Conservation (phyloP, 305 asterid species). For the Galium porrigens region DNA sequence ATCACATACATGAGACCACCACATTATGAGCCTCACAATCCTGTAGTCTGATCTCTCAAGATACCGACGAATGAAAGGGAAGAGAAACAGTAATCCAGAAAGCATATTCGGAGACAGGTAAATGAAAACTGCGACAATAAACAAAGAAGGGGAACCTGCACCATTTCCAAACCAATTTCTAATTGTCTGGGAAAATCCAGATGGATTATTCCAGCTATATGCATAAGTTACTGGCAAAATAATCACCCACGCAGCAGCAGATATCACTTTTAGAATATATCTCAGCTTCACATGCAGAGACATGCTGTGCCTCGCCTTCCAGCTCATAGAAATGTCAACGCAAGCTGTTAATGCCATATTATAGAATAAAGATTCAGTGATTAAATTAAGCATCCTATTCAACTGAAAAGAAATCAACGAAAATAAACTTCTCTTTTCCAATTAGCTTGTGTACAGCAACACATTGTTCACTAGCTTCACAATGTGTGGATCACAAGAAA, state of each 20-base stretch:
- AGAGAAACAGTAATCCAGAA: constrained; percentile 58
- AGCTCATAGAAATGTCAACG: constrained; percentile 63
- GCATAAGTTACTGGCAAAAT: constrained; percentile 88
- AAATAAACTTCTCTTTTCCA: background rate
- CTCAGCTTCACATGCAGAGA: constrained; percentile 71
- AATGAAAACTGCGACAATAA: constrained; percentile 58
- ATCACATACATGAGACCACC: constrained; percentile 94
- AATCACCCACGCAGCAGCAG: constrained; percentile 78
- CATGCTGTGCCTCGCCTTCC: constrained; percentile 82
- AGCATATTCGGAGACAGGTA: constrained; percentile 91
- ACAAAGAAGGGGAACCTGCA: constrained; percentile 64
- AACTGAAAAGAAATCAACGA: background rate
- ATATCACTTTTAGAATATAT: constrained; percentile 56
- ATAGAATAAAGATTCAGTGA: constrained; percentile 11
- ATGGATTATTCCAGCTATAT: constrained; percentile 64
- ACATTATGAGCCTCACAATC: constrained; percentile 80
- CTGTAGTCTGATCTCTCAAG: constrained; percentile 85
- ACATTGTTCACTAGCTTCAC: background rate
- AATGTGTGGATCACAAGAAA: background rate
- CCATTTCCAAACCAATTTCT: constrained; percentile 79
- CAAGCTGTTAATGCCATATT: constrained; percentile 38
- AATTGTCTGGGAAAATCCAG: constrained; percentile 66
- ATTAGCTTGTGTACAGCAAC: background rate
- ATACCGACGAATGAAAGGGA: constrained; percentile 70
- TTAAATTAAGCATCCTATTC: background rate